Evolutionary conservation across 78 protist species (phyloP).

Genomic region (Creolimax fragrantissima): DNA sequence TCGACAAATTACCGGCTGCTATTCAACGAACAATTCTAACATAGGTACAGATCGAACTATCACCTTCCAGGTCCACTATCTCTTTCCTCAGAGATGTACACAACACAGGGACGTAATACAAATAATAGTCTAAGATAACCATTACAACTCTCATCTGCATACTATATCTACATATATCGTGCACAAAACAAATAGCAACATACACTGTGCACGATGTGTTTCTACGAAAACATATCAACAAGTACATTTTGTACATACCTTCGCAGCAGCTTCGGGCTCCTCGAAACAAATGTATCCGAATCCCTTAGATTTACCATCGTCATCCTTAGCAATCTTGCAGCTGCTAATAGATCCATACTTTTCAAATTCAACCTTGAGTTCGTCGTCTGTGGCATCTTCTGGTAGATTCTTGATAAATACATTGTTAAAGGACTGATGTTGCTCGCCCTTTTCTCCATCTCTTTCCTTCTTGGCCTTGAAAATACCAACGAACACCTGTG

Average conservation of each 20-base stretch:
- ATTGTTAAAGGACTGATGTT: constrained; percentile 70
- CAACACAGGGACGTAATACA: too few relatives aligned
- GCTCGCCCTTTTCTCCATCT: constrained; percentile 1
- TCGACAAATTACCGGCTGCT: too few relatives aligned
- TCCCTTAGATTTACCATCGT: constrained; percentile 63
- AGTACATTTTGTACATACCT: constrained; percentile 25
- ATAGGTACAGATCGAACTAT: too few relatives aligned
- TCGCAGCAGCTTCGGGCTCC: constrained; percentile 69
- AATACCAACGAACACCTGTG: constrained; percentile 58
- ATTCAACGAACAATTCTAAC: too few relatives aligned
- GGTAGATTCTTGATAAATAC: constrained; percentile 82
- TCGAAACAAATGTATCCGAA: constrained; percentile 92
- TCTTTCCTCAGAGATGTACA: too few relatives aligned
- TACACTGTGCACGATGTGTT: too few relatives aligned
- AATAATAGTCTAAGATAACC: too few relatives aligned
- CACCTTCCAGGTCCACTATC: too few relatives aligned
- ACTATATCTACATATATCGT: too few relatives aligned
- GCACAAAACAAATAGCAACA: too few relatives aligned
- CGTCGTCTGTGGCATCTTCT: constrained; percentile 38
- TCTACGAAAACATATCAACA: too few relatives aligned
- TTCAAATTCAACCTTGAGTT: constrained; percentile 48
- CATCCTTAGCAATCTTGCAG: constrained; percentile 46
- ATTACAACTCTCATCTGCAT: too few relatives aligned
- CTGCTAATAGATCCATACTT: constrained; percentile 70
- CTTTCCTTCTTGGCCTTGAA: constrained; percentile 76